A percentile compares a stretch with the other conserved stretches of the same genome.
Evolutionary conservation across 1,284 basidiomycete genomes (phyloP).

Genomic region (Boletellus dicymbophilus): DNA sequence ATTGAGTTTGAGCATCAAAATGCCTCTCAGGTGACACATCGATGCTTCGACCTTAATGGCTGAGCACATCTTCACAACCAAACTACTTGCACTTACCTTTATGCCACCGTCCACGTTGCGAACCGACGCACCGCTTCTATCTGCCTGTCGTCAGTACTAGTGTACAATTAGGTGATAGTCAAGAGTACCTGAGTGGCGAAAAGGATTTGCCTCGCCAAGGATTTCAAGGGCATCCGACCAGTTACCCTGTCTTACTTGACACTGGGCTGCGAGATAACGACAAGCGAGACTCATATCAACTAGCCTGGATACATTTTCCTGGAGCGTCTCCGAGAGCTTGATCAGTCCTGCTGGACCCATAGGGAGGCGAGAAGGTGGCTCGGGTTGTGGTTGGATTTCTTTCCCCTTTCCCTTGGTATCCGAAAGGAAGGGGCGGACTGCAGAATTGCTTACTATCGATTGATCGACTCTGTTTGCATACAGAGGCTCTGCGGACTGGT

Average conservation of each 20-base stretch:
- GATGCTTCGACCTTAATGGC: constrained; percentile 82
- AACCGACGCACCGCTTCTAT: constrained; percentile 63
- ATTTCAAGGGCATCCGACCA: constrained; percentile 94
- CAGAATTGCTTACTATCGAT: constrained; percentile 22
- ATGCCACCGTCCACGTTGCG: constrained; percentile 85
- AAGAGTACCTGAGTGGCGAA: constrained; percentile 62
- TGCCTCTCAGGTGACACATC: constrained; percentile 91
- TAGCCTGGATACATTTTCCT: constrained; percentile 69
- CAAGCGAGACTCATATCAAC: constrained; percentile 94
- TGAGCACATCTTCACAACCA: constrained; percentile 12
- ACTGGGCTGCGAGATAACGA: constrained; percentile 93
- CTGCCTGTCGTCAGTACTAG: constrained; percentile 31
- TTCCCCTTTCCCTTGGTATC: constrained; percentile 60
- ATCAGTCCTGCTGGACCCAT: constrained; percentile 69
- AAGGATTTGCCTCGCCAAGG: constrained; percentile 90
- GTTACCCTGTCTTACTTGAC: constrained; percentile 89
- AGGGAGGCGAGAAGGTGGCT: constrained; percentile 57
- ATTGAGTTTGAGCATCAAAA: constrained; percentile 93
- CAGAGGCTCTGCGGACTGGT: constrained; percentile 41
- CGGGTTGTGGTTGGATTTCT: constrained; percentile 45
- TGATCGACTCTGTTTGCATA: constrained; percentile 46
- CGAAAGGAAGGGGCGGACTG: constrained; percentile 26
- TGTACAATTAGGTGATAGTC: background rate
- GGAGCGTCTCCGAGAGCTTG: constrained; percentile 59
- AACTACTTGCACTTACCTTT: constrained; percentile 53